Evolutionary conservation across 805 yeast species (phyloP).

Genomic region (Candida nitratophila): DNA sequence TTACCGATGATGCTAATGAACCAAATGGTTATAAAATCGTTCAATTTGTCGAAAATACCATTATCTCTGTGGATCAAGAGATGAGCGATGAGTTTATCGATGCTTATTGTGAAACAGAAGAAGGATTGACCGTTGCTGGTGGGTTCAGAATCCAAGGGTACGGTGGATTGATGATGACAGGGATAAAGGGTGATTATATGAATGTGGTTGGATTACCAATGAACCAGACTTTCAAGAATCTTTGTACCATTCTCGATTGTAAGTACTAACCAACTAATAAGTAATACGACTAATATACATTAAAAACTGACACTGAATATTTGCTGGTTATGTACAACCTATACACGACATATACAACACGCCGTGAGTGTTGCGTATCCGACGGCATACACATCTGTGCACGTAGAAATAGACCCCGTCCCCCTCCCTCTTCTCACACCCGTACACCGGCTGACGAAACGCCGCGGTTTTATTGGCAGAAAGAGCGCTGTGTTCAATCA

Average conservation of each 20-base stretch:
- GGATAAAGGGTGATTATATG: constrained; percentile 71
- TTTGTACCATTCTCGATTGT: constrained; percentile 12
- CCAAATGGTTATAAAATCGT: constrained; percentile 8
- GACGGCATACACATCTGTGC: too few species aligned
- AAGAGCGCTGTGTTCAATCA: neutral
- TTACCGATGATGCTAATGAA: constrained; percentile 15
- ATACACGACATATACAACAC: too few species aligned
- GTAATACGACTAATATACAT: too few species aligned
- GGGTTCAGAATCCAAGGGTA: constrained; percentile 80
- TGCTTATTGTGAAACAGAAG: constrained; percentile 60
- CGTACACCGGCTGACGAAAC: too few species aligned
- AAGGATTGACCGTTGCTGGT: constrained; percentile 83
- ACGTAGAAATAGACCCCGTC: too few species aligned
- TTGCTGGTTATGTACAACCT: too few species aligned
- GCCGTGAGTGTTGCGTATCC: too few species aligned
- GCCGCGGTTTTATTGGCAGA: neutral
- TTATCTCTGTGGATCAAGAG: constrained; percentile 31
- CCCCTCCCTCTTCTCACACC: too few species aligned
- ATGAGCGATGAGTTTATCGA: constrained; percentile 50
- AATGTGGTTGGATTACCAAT: constrained; percentile 88
- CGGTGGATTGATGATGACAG: constrained; percentile 58
- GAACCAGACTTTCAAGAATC: constrained; percentile 37
- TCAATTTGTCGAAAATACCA: constrained; percentile 18
- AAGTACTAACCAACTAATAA: neutral
- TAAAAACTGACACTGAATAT: too few species aligned